Evolutionary conservation across 441 rosid genomes (phyloP).

Genomic region (Breynia disticha): DNA sequence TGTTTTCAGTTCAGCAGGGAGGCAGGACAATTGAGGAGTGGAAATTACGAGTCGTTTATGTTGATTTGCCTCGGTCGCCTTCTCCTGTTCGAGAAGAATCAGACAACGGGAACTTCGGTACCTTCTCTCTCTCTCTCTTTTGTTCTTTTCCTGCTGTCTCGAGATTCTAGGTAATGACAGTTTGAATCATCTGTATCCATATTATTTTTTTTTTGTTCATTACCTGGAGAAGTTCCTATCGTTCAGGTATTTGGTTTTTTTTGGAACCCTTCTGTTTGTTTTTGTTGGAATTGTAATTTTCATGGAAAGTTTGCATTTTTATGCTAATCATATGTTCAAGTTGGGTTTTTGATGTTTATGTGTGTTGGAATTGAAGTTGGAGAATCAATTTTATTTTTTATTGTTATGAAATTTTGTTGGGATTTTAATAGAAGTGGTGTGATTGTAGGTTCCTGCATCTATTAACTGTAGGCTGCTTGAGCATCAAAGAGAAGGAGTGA

Average conservation of each 20-base stretch:
- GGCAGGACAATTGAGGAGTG: slow-evolving; percentile 73
- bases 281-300: not conserved
- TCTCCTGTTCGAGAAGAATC: slow-evolving; percentile 88
- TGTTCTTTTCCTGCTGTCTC: not conserved
- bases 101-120: slow-evolving; percentile 41
- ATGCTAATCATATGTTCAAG: too few species aligned
- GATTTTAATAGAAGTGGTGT: not conserved
- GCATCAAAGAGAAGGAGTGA: slow-evolving; percentile 81
- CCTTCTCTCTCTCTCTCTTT: too few species aligned
- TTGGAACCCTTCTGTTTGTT: not conserved
- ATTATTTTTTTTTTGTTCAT: too few species aligned
- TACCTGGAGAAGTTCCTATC: slow-evolving; percentile 46
- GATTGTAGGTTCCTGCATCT: slow-evolving; percentile 74
- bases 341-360: too few species aligned
- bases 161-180: not conserved
- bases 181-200: too few species aligned
- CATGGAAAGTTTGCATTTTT: too few species aligned
- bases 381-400: too few species aligned
- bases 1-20: slow-evolving; percentile 57
- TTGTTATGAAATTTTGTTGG: too few species aligned
- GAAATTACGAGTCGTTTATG: slow-evolving; percentile 70
- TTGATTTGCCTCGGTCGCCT: slow-evolving; percentile 67
- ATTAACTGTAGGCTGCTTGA: slow-evolving; percentile 87
- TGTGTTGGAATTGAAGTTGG: too few species aligned
- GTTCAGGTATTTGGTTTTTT: slow-evolving; percentile 35